phyloP scores from a whole-genome alignment of 345 rosid species.

The Eucalyptus camaldulensis region DNA sequence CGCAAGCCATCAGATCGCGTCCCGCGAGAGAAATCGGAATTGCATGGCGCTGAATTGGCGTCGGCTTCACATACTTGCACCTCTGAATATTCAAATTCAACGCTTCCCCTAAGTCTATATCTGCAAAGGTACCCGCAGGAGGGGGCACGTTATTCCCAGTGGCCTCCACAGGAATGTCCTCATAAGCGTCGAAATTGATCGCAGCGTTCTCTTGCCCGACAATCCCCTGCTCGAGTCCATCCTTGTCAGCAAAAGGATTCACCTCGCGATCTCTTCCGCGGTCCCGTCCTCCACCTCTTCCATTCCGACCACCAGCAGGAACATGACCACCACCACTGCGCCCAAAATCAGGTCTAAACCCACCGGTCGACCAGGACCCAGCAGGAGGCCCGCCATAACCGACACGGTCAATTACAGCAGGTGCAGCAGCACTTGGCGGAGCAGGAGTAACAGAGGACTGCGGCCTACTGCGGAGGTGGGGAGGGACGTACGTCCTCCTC shows the following conservation, averaged over 20 bases:
- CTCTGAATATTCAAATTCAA: conserved; percentile 36
- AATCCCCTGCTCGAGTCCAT: not conserved
- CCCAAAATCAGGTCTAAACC: conserved; percentile 10
- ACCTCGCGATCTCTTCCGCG: conserved; percentile 40
- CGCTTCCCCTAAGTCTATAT: conserved; percentile 45
- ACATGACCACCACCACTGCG: conserved; percentile 6
- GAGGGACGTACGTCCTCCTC: conserved; percentile 28
- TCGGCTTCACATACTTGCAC: conserved; percentile 56
- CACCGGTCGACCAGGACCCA: conserved; percentile 15
- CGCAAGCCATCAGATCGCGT: conserved; percentile 59
- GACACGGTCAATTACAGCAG: not conserved
- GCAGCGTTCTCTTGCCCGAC: conserved; percentile 29
- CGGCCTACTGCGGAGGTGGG: conserved; percentile 34
- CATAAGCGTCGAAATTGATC: conserved; percentile 51
- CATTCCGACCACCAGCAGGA: conserved; percentile 15
- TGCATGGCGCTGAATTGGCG: conserved; percentile 51
- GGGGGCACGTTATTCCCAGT: conserved; percentile 47
- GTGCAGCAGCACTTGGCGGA: not conserved
- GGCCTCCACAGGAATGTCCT: conserved; percentile 53
- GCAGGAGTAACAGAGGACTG: conserved; percentile 11
- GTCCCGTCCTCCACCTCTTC: conserved; percentile 33
- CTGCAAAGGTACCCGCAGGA: conserved; percentile 44
- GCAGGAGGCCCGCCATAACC: conserved; percentile 2
- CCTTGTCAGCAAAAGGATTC: conserved; percentile 33
- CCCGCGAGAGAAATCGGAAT: conserved; percentile 42